Evolutionary conservation across 768 basidiomycete genomes (phyloP).

Genomic region (Calocybe cyanea): DNA sequence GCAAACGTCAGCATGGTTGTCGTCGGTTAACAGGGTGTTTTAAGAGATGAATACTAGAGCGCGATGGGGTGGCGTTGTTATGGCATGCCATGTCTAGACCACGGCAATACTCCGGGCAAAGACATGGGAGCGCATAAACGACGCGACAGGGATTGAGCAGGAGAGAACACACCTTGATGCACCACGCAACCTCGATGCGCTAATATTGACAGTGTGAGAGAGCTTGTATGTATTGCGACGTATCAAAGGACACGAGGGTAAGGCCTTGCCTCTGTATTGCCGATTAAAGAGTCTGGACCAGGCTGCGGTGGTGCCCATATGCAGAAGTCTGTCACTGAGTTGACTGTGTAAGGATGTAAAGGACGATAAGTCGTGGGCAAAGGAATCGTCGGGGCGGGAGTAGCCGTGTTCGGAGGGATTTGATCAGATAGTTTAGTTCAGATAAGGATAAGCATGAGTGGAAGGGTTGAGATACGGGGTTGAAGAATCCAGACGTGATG

Average conservation of each 20-base stretch:
- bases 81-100: not conserved
- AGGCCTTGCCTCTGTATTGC: slow-evolving; percentile 51
- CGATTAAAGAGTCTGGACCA: slow-evolving; percentile 49
- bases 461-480: no score
- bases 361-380: not conserved
- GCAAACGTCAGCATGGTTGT: no score
- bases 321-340: slow-evolving; percentile 52
- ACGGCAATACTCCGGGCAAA: no score
- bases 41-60: not conserved
- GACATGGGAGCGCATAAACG: no score
- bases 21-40: no score
- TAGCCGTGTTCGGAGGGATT: no score
- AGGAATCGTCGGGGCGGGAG: not conserved
- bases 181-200: slow-evolving; percentile 44
- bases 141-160: not conserved
- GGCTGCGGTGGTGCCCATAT: slow-evolving; percentile 43
- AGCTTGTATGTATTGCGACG: slow-evolving; percentile 1
- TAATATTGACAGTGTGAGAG: slow-evolving; percentile 17
- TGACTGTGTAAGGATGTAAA: slow-evolving; percentile 48
- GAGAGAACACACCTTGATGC: slow-evolving; percentile 28
- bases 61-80: not conserved
- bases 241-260: not conserved
- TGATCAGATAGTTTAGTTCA: not conserved
- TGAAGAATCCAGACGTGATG: no score
- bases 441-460: slow-evolving; percentile 1